Base-by-base conservation (phyloP, 495 filamentous ascomycete genomes). In the Aspergillus hancockii region DNA sequence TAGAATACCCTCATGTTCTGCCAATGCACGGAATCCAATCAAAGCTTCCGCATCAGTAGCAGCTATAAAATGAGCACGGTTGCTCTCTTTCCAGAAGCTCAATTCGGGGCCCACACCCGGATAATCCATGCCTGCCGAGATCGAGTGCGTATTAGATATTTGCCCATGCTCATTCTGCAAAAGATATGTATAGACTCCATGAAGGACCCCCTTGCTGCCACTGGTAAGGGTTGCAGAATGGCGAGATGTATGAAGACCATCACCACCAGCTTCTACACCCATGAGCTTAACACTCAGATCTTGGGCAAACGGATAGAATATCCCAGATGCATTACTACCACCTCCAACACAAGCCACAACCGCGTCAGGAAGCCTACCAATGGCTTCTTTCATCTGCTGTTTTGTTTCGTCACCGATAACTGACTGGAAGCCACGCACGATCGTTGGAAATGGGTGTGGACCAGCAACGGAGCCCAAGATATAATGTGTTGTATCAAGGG, bases 291-390 rank as follows among this genome's bases (percentile, higher is more conserved):
- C 94, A 62, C 79, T 85, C 1, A 82, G 80, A 62, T 98, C 93
- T 40, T 90, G 85, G 32, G 88, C 81, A 80, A 98, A 98, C n/a
- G 94, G 94, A 68, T 95, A 92, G 78, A 98, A 96, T 90, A 96
- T 97, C 75, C 92, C 92, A 21, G 87, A 85, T 7, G 92, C 92
- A 68, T 96, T 97, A 65, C 83, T 89, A 43, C 94, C 94, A 60
- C 94, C 94, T 46, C 94, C 94, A 5, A 98, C 94, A 63, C 94
- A 98, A 12, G 94, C 94, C 10, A 98, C 90, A 7, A 98, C 91
- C 0, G 93, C 94, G 66, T 98, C 95, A 3, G 94, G 95, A 2
- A 97, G 83, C 72, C 95, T 95, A 51, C 91, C 90, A 36, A 86
- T 83, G 65, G 88, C 81, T 65, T 87, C 83, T 36, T 84, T 77